A percentile compares a stretch with the other conserved stretches of the same genome.
Evolutionary conservation across 1,284 basidiomycete genomes (phyloP).

Genomic region (Mycena citricolor): DNA sequence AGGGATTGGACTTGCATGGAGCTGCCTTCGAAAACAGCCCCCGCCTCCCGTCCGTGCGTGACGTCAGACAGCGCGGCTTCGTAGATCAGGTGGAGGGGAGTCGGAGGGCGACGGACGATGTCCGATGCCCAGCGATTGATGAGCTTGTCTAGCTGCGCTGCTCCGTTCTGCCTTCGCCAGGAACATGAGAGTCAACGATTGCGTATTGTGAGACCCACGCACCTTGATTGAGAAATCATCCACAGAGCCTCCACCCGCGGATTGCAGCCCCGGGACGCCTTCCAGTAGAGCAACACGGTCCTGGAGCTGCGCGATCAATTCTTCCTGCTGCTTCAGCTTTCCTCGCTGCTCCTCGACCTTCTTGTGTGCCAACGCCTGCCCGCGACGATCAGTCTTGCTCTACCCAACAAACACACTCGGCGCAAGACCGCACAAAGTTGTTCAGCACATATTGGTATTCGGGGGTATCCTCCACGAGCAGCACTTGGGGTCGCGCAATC

Average conservation of each 20-base stretch:
- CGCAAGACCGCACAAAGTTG: conserved; percentile 61
- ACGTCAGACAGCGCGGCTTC: conserved; percentile 63
- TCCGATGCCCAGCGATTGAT: conserved; percentile 84
- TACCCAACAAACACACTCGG: too few species aligned
- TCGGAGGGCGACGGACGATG: conserved; percentile 57
- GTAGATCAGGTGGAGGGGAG: conserved; percentile 52
- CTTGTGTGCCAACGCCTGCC: conserved; percentile 81
- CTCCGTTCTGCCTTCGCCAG: conserved; percentile 56
- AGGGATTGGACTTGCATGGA: conserved; percentile 74
- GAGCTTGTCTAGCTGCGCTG: conserved; percentile 72
- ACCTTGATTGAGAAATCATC: conserved; percentile 86
- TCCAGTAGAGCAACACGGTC: conserved; percentile 71
- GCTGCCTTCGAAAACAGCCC: conserved; percentile 41
- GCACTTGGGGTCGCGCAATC: not conserved
- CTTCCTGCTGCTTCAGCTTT: conserved; percentile 80
- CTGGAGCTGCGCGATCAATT: conserved; percentile 70
- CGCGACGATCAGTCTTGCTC: conserved; percentile 42
- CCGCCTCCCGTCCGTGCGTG: conserved; percentile 43
- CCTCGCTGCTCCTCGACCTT: conserved; percentile 78
- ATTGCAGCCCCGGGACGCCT: conserved; percentile 47
- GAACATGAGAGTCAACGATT: not conserved
- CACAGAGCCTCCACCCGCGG: conserved; percentile 57
- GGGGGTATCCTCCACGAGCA: conserved; percentile 30
- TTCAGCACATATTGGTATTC: conserved; percentile 78
- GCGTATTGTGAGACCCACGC: conserved; percentile 22